A percentile compares a stretch with the other conserved stretches of the same genome.
Conservation (phyloP, 2,329 filamentous ascomycete species). For the Fonsecaea pedrosoi region DNA sequence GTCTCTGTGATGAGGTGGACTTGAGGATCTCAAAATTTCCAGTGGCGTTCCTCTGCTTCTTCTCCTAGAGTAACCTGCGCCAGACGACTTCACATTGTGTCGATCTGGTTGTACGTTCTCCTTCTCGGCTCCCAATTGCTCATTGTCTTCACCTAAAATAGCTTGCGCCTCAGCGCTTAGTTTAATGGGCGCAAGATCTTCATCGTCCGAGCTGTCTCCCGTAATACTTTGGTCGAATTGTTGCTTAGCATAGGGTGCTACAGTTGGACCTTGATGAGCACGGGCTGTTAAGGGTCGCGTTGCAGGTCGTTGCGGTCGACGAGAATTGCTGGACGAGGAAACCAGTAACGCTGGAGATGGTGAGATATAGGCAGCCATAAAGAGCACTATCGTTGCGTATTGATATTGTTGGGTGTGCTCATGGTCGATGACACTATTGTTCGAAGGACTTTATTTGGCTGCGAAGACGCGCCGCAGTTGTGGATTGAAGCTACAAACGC, state of each 20-base stretch:
- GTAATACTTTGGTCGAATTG: conserved; percentile 43
- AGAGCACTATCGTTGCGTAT: conserved; percentile 27
- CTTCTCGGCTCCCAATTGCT: conserved; percentile 53
- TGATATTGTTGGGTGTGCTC: conserved; percentile 27
- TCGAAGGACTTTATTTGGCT: neutral
- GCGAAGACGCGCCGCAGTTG: conserved; percentile 22
- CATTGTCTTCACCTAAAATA: conserved; percentile 68
- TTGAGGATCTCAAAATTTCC: conserved; percentile 45
- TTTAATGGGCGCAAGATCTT: conserved; percentile 89
- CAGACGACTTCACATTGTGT: conserved; percentile 7
- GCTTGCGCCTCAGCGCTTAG: conserved; percentile 92
- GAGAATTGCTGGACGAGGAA: conserved; percentile 47
- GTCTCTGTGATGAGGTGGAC: conserved; percentile 48
- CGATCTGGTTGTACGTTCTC: conserved; percentile 32
- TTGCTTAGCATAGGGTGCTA: conserved; percentile 3
- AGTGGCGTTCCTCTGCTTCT: conserved; percentile 27
- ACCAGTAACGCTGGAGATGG: conserved; percentile 48
- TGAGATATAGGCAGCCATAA: conserved; percentile 45
- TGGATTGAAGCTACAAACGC: conserved; percentile 6
- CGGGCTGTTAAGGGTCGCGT: conserved; percentile 28
- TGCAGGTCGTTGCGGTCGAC: conserved; percentile 47
- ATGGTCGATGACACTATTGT: conserved; percentile 22
- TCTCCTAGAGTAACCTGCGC: conserved; percentile 23
- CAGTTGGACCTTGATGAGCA: conserved; percentile 14
- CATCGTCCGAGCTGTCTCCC: conserved; percentile 92